Conservation (phyloP, 305 asterid species). For the Stenogyne calaminthoides region DNA sequence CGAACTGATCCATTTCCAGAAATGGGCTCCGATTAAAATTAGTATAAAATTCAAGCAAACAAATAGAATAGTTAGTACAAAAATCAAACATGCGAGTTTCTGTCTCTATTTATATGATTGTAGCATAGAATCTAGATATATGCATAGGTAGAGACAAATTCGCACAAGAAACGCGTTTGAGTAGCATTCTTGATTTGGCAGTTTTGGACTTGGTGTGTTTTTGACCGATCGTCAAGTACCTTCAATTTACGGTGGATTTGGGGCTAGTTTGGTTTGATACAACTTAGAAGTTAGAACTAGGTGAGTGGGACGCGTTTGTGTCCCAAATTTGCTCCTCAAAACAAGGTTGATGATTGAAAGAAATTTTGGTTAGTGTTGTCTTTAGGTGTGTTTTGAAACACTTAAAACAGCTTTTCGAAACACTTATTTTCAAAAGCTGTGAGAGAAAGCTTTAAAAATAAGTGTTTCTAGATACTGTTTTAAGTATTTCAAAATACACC, state of each 20-base stretch:
- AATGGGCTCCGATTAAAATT: conserved; percentile 32
- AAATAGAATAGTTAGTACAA: conserved; percentile 4
- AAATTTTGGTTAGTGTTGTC: background rate
- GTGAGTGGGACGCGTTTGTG: background rate
- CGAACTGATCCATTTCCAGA: conserved; percentile 33
- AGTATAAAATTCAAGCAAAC: conserved; percentile 23
- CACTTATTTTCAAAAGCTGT: too few species aligned
- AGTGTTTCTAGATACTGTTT: too few species aligned
- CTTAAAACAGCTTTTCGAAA: too few species aligned
- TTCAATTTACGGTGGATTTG: conserved; percentile 11
- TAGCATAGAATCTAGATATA: conserved; percentile 8
- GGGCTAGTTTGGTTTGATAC: background rate
- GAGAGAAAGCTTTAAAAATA: too few species aligned
- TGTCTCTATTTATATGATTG: conserved; percentile 1
- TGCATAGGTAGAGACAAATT: background rate
- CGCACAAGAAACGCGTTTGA: conserved; percentile 38
- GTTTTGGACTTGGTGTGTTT: conserved; percentile 18
- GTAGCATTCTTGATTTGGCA: background rate
- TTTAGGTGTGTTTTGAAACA: too few species aligned
- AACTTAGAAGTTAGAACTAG: background rate
- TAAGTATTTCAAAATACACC: too few species aligned
- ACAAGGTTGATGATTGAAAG: background rate
- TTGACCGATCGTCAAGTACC: conserved; percentile 21
- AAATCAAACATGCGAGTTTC: conserved; percentile 18
- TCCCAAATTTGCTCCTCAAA: background rate